Evolutionary conservation across 1,284 basidiomycete genomes (phyloP).

Genomic region (Rhodofomes roseus): DNA sequence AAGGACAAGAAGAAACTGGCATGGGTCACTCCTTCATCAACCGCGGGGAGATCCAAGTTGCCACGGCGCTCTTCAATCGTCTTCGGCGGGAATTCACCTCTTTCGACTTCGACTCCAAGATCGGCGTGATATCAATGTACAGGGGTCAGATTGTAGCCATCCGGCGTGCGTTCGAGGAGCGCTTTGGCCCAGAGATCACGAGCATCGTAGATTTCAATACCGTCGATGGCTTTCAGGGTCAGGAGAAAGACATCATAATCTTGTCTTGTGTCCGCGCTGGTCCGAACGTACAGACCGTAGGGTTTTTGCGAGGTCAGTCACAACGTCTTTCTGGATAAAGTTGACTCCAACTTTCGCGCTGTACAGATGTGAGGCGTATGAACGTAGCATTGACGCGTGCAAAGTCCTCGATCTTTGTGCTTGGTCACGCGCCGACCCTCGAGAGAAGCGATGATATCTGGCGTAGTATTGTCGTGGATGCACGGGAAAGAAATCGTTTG

Average conservation of each 20-base stretch:
- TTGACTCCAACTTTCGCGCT: slow-evolving; percentile 7
- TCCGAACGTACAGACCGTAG: slow-evolving; percentile 75
- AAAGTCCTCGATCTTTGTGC: slow-evolving; percentile 89
- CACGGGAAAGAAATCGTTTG: slow-evolving; percentile 51
- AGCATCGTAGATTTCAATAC: slow-evolving; percentile 92
- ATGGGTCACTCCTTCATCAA: slow-evolving; percentile 79
- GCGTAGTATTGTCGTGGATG: slow-evolving; percentile 77
- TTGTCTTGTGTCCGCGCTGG: slow-evolving; percentile 92
- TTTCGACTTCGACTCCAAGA: slow-evolving; percentile 69
- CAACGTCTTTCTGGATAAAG: slow-evolving; percentile 1
- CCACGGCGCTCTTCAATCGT: slow-evolving; percentile 77
- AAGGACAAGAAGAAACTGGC: slow-evolving; percentile 51
- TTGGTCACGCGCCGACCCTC: slow-evolving; percentile 87
- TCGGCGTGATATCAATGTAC: slow-evolving; percentile 96
- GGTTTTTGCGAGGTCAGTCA: slow-evolving; percentile 77
- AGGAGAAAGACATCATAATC: slow-evolving; percentile 96
- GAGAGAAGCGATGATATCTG: slow-evolving; percentile 82
- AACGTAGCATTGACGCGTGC: slow-evolving; percentile 98
- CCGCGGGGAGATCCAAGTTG: slow-evolving; percentile 70
- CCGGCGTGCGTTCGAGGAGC: slow-evolving; percentile 63
- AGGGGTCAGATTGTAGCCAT: slow-evolving; percentile 87
- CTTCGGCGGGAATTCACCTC: slow-evolving; percentile 65
- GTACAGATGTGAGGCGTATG: slow-evolving; percentile 82
- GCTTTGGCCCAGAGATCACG: slow-evolving; percentile 74
- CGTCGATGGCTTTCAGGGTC: slow-evolving; percentile 97